Percentiles rank a stretch among this genome's conserved stretches.
These are phyloP conservation scores for Heterobasidion irregulare DNA, from an alignment of 1,284 basidiomycete species.

Conservation along the genomic window DNA sequence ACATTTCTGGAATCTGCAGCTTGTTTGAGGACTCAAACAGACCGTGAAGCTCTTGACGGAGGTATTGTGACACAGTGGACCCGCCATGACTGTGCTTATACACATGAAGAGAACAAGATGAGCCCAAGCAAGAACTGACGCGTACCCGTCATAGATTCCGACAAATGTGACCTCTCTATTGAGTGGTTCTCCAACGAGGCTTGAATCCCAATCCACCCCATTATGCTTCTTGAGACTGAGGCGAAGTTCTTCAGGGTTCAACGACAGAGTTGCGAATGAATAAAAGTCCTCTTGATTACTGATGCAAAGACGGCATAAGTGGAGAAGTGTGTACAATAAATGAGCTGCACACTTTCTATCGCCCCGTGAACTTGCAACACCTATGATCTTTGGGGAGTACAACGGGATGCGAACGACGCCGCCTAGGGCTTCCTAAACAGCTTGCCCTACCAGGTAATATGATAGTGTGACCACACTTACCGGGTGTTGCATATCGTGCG, in stretches of 20 bases:
- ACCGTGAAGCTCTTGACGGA: constrained; percentile 75
- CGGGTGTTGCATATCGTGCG: constrained; percentile 51
- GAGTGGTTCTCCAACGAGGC: constrained; percentile 44
- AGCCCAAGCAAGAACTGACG: neutral
- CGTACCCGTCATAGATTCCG: constrained; percentile 84
- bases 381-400: constrained; percentile 54
- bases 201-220: constrained; percentile 65
- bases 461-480: constrained; percentile 21
- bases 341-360: constrained; percentile 47
- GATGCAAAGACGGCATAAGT: neutral
- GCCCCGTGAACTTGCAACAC: constrained; percentile 69
- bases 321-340: neutral
- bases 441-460: neutral
- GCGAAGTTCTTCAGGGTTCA: constrained; percentile 68
- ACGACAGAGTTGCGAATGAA: constrained; percentile 62
- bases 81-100: constrained; percentile 17
- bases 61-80: constrained; percentile 31
- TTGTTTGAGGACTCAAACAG: constrained; percentile 72
- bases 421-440: constrained; percentile 15
- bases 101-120: constrained; percentile 5
- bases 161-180: constrained; percentile 77
- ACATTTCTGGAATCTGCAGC: constrained; percentile 64
- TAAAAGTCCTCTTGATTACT: constrained; percentile 82
- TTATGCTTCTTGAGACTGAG: constrained; percentile 54
- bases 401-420: constrained; percentile 32